A percentile compares a stretch with the other conserved stretches of the same genome.
Conservation (phyloP, 2,329 filamentous ascomycete species). For the Fusarium subtropicale region DNA sequence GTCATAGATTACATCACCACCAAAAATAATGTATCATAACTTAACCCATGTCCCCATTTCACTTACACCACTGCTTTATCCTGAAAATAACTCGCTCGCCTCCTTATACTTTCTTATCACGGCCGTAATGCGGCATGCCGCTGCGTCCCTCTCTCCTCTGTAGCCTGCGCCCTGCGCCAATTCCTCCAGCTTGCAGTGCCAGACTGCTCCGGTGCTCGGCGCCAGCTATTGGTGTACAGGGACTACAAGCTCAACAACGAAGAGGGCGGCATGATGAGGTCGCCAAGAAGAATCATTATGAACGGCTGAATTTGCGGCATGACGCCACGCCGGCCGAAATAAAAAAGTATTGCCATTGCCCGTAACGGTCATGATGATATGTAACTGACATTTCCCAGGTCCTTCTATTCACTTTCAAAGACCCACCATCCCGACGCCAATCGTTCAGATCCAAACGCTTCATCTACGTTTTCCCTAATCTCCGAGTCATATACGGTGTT, state of each 20-base stretch:
- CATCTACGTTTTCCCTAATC: conserved; percentile 82
- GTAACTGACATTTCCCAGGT: conserved; percentile 54
- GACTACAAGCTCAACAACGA: conserved; percentile 27
- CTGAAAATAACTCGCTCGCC: not conserved
- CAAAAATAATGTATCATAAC: conserved; percentile 18
- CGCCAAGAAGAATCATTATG: conserved; percentile 76
- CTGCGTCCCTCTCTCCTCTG: conserved; percentile 54
- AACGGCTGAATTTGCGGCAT: conserved; percentile 77
- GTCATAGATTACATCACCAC: conserved; percentile 48
- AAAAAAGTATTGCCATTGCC: conserved; percentile 72
- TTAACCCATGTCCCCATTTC: conserved; percentile 9
- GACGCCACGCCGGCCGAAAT: conserved; percentile 80
- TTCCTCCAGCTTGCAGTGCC: conserved; percentile 35
- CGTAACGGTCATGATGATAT: not conserved
- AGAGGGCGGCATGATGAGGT: conserved; percentile 37
- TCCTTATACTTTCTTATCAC: not conserved
- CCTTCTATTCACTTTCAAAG: conserved; percentile 93
- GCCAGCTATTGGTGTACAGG: conserved; percentile 2
- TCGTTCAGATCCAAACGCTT: conserved; percentile 76
- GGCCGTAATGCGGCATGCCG: conserved; percentile 73
- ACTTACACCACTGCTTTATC: conserved; percentile 3
- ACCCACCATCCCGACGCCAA: conserved; percentile 93
- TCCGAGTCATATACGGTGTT: conserved; percentile 86
- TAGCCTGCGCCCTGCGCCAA: conserved; percentile 38
- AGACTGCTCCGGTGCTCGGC: conserved; percentile 41